Evolutionary conservation across 805 yeast species (phyloP), one percentile per base, ranked within the genome.

Genomic region (Candida chauliodis): DNA sequence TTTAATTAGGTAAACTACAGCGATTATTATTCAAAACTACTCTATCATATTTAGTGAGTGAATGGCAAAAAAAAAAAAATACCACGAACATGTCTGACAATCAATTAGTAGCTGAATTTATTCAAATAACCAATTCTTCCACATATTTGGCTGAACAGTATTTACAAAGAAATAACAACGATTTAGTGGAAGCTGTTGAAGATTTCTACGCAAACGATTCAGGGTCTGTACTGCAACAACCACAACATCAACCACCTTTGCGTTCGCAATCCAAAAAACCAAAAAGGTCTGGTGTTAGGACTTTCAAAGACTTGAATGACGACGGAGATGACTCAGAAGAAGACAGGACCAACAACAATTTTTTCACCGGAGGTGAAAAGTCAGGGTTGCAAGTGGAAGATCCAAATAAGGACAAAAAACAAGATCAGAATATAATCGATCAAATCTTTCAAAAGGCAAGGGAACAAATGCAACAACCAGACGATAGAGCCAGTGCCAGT

Each of bases 331-430:
- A 64, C 8, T 67, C 65, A 13, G 76, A 65, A 30, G 79, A 75
- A 44, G 81, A 76, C 41, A 73, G 71, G 26, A 75, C 81, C 41
- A 55, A 61, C 37, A 59, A 58, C 21, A 78, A 79, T 50, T 75
- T 79, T 43, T 80, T 76, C 59, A 81, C 85, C 1, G 81, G 81
- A 11, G 87, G 75, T 17, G 90, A 84, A 56, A 84, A 85, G 41
- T 82, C 90, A 1, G 93, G 80, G 4, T 65, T 85, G 46, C 84
- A 83, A 56, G 90, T 85, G 15, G 87, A 86, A 49, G 84, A 84
- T 52, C 93, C 93, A 17, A 69, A 69, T 46, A 59, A 66, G 41
- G 61, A 60, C 30, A 21, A 19, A 11, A 51, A 51, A 24, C 26
- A 33, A 55, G 44, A 61, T 71, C 32, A 63, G 13, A 30, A 66